Base-by-base conservation (phyloP, 2,329 filamentous ascomycete species). In the Penicillium sp. region DNA sequence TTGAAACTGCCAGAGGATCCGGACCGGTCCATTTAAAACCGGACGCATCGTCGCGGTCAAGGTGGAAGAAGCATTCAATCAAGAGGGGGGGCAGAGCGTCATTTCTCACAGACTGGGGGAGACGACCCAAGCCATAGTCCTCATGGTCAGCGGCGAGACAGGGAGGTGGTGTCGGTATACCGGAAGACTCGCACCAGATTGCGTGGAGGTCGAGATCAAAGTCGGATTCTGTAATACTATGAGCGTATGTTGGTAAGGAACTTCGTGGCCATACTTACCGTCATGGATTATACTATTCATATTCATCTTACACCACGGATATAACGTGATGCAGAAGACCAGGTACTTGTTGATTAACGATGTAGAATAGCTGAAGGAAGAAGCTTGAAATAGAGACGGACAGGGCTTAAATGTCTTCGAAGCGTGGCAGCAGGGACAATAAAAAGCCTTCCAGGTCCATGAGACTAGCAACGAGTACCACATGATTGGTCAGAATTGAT, bases 141-240 rank as follows among this genome's bases (percentile, higher is more conserved):
- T 16, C 26, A 27, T 46, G 22, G 9, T 57, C 22, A 19, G 45
- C 46, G 7, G 55, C 35, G 22, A 56, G 55, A 53, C 29, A 56
- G 11, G 55, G 49, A 21, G 55, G 55, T 10, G 39, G 43, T 48
- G 37, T 48, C 22, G 27, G 45, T 53, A 49, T 49, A 21, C 45
- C 31, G 46, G 55, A 53, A 26, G 3, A 53, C 37, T 49, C 44
- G 24, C 52, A 49, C 19, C 47, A 53, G 55, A 49, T 44, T 16
- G 49, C 27, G 45, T 49, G 41, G 13, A 54, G 44, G 21, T 54
- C 52, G 33, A 54, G 33, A 29, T 54, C 52, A 10, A 43, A 54
- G 26, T 48, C 21, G 24, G 10, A 35, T 31, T 56, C 49, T 56
- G 13, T 50, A 2, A 16, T 35, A 13, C 3, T n/a, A 22, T 50